Conservation (phyloP, 2,329 filamentous ascomycete genomes). For the Ilyonectria robusta region DNA sequence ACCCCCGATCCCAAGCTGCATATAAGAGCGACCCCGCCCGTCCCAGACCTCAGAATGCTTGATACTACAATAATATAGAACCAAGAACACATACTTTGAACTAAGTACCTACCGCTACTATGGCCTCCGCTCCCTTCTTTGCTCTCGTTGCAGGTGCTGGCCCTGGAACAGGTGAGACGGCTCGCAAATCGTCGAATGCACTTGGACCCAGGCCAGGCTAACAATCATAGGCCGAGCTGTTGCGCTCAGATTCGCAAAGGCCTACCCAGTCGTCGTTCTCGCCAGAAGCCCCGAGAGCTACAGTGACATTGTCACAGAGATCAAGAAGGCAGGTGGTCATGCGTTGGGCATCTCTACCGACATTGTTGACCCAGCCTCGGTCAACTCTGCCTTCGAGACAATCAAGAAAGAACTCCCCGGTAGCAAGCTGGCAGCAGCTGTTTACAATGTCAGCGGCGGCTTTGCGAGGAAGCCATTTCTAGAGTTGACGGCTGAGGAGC, state of each 20-base stretch:
- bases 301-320: constrained; percentile 76
- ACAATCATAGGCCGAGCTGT: constrained; percentile 57
- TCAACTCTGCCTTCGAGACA: constrained; percentile 72
- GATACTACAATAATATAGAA: neutral
- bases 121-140: constrained; percentile 63
- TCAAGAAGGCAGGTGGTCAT: constrained; percentile 75
- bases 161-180: constrained; percentile 70
- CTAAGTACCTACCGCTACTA: neutral
- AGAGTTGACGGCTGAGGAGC: constrained; percentile 66
- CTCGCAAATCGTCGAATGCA: neutral
- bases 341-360: constrained; percentile 78
- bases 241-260: constrained; percentile 71
- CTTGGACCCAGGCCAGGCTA: constrained; percentile 2
- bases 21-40: constrained; percentile 14
- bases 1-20: neutral
- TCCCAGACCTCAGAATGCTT: neutral
- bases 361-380: constrained; percentile 57
- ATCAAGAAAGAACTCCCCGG: constrained; percentile 72
- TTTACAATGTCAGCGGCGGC: constrained; percentile 77
- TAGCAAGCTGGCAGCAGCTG: constrained; percentile 72
- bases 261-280: constrained; percentile 83
- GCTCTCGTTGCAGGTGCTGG: constrained; percentile 81
- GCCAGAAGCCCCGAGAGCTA: constrained; percentile 77
- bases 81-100: neutral
- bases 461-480: constrained; percentile 71